Conservation (phyloP, 2,329 filamentous ascomycete species). For the Sclerotinia sclerotiorum region DNA sequence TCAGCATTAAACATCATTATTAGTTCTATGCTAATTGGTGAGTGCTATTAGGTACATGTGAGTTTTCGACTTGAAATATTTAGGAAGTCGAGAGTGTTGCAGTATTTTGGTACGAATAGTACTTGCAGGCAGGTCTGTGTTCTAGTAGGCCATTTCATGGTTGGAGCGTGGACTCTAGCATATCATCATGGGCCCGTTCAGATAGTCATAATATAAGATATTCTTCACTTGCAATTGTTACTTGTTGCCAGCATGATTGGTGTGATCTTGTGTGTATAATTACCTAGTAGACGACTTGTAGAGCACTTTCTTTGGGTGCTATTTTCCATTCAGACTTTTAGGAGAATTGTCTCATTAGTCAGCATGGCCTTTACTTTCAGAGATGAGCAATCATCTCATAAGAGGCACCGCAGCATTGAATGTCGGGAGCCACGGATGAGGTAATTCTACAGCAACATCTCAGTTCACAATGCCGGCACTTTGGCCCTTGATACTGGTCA, state of each 20-base stretch:
- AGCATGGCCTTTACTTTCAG: neutral
- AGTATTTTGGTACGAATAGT: neutral
- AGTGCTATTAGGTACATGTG: slow-evolving; percentile 15
- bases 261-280: neutral
- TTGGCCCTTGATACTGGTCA: slow-evolving; percentile 28
- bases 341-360: neutral
- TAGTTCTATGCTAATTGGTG: slow-evolving; percentile 18
- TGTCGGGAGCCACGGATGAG: neutral
- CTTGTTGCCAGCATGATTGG: neutral
- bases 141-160: neutral
- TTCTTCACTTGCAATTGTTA: neutral
- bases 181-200: neutral
- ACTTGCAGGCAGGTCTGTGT: neutral
- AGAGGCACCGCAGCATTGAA: neutral
- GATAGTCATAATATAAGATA: neutral
- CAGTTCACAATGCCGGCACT: slow-evolving; percentile 17
- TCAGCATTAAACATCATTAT: slow-evolving; percentile 14
- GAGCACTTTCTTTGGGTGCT: neutral
- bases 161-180: too few species aligned
- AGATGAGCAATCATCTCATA: neutral
- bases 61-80: neutral
- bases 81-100: neutral
- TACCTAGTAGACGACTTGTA: neutral
- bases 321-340: neutral
- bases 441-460: too few species aligned